Percentiles rank a stretch among this genome's conserved stretches.
Conservation (phyloP, 306 rosid species). For the Biancaea sappan region DNA sequence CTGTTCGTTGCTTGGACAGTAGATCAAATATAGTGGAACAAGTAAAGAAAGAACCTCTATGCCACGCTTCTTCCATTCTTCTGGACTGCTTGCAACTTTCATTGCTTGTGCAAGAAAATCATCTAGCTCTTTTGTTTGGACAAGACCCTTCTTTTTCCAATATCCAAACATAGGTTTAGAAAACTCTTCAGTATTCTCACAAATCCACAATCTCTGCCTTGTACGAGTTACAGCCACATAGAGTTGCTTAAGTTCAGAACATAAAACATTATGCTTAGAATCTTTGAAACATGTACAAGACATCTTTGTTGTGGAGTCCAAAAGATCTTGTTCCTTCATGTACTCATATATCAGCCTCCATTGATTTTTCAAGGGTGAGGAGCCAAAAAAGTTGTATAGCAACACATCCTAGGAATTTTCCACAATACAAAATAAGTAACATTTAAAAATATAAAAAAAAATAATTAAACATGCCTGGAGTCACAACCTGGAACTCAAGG, state of each 20-base stretch:
- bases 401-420: constrained; percentile 55
- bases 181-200: constrained; percentile 44
- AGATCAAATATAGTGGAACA: background rate
- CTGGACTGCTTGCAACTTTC: constrained; percentile 54
- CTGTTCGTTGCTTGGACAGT: background rate
- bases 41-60: constrained; percentile 37
- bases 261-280: constrained; percentile 60
- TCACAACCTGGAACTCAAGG: constrained; percentile 69
- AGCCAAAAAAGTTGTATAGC: constrained; percentile 64
- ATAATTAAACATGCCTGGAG: background rate
- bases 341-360: constrained; percentile 66
- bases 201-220: constrained; percentile 63
- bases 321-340: constrained; percentile 54
- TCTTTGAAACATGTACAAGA: constrained; percentile 40
- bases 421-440: background rate
- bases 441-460: background rate
- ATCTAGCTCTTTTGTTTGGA: constrained; percentile 47
- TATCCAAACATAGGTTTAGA: constrained; percentile 55
- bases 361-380: constrained; percentile 52
- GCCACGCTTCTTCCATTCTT: constrained; percentile 58
- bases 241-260: constrained; percentile 71
- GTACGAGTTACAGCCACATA: constrained; percentile 71
- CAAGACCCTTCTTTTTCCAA: constrained; percentile 56
- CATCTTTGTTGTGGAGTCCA: constrained; percentile 33
- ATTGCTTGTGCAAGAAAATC: constrained; percentile 56